Evolutionary conservation across 192 early-diverging fungal species (phyloP).

Genomic region (Coemansia sp.): DNA sequence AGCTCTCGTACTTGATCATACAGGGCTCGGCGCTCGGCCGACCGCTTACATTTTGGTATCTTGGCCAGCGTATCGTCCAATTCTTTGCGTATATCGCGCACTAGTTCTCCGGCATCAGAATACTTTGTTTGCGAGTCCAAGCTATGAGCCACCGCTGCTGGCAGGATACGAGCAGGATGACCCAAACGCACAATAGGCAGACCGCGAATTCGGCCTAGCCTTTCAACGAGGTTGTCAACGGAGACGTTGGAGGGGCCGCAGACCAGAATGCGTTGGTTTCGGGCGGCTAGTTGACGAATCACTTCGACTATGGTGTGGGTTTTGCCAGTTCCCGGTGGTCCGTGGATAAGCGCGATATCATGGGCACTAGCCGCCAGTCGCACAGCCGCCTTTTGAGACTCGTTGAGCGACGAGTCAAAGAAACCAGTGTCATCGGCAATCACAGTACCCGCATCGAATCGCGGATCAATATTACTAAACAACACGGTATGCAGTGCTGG

Average conservation of each 20-base stretch:
- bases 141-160: slow-evolving; percentile 66
- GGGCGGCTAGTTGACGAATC: slow-evolving; percentile 70
- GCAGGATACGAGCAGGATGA: slow-evolving; percentile 82
- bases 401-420: slow-evolving; percentile 69
- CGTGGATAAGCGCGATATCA: slow-evolving; percentile 79
- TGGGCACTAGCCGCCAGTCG: slow-evolving; percentile 61
- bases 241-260: slow-evolving; percentile 91
- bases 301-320: slow-evolving; percentile 89
- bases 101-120: slow-evolving; percentile 73
- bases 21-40: slow-evolving; percentile 64
- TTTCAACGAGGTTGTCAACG: slow-evolving; percentile 87
- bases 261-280: slow-evolving; percentile 72
- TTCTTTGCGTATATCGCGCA: slow-evolving; percentile 77
- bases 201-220: slow-evolving; percentile 62
- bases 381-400: slow-evolving; percentile 74
- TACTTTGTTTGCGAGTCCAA: slow-evolving; percentile 71
- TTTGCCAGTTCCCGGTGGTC: slow-evolving; percentile 91
- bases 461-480: slow-evolving; percentile 47
- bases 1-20: slow-evolving; percentile 71
- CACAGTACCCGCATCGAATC: slow-evolving; percentile 19
- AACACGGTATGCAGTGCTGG: slow-evolving; percentile 48
- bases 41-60: slow-evolving; percentile 67
- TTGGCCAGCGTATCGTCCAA: slow-evolving; percentile 69
- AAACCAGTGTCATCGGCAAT: slow-evolving; percentile 37
- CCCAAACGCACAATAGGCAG: slow-evolving; percentile 79